Percentiles rank a stretch among this genome's conserved stretches.
Evolutionary conservation across 2,329 filamentous ascomycete genomes (phyloP).

Genomic region (Aaosphaeria arxii): DNA sequence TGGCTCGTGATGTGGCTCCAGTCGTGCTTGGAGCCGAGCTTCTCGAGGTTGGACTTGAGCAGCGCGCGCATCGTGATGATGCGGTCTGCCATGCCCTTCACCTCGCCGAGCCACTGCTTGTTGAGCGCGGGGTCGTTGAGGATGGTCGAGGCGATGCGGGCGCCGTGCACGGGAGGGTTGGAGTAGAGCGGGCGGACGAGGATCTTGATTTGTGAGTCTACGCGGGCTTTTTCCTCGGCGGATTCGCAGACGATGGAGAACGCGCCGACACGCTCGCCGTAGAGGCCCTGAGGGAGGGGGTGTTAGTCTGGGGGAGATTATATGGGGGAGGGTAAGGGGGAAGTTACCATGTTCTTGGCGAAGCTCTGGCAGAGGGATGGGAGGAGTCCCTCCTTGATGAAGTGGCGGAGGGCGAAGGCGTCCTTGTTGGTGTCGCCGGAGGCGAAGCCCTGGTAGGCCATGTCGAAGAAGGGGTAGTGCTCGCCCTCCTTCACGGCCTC

Average conservation of each 20-base stretch:
- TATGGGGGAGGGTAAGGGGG: not conserved
- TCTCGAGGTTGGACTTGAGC: conserved; percentile 91
- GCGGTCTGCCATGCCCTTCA: conserved; percentile 98
- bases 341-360: conserved; percentile 99
- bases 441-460: conserved; percentile 98
- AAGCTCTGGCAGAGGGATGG: conserved; percentile 89
- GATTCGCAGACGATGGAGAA: conserved; percentile 89
- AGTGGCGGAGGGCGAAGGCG: conserved; percentile 90
- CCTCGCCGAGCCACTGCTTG: conserved; percentile 91
- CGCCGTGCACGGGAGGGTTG: conserved; percentile 95
- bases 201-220: conserved; percentile 98
- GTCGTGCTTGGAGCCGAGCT: conserved; percentile 92
- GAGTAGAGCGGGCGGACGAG: conserved; percentile 96
- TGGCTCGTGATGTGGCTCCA: conserved; percentile 96
- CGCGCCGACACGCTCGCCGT: conserved; percentile 95
- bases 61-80: conserved; percentile 98
- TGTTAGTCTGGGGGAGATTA: conserved; percentile 7
- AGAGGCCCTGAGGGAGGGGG: conserved; percentile 66
- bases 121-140: conserved; percentile 81
- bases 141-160: conserved; percentile 88
- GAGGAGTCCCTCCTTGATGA: conserved; percentile 87
- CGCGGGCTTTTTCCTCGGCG: conserved; percentile 86
- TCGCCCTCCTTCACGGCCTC: conserved; percentile 78
- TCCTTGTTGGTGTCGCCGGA: conserved; percentile 89
- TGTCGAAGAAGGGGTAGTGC: conserved; percentile 97